Base-by-base conservation (phyloP, 2,329 filamentous ascomycete genomes). In the Hypoxylon sp. region DNA sequence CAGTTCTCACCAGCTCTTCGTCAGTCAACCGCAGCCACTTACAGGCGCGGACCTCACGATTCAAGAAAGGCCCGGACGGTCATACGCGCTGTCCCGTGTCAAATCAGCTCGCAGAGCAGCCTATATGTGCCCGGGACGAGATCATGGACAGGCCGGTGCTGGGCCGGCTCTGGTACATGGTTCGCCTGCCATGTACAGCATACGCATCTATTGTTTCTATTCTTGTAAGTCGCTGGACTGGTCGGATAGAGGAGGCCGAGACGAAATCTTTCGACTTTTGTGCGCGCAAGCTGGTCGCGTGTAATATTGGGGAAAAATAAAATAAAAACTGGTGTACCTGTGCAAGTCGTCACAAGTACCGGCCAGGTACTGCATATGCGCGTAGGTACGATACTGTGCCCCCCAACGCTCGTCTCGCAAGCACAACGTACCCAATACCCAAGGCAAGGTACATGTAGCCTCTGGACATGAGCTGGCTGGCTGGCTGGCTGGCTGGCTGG, bases 61-160 rank as follows among this genome's bases (percentile, higher is more conserved):
- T 13, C 27, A n/a, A 18, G 18, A 31, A 24, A 48, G n/a, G n/a
- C n/a, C n/a, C n/a, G n/a, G n/a, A n/a, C n/a, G n/a, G 41, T 54
- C 48, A 52, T 59, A 58, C 51, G 55, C 55, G 58, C 58, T 48
- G 33, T 41, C n/a, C 21, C 37, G 49, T 53, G 48, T 61, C 15
- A 35, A 35, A 58, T 50, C 35, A 47, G 43, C 49, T 51, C 20
- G n/a, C 15, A n/a, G n/a, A n/a, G n/a, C n/a, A n/a, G n/a, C n/a
- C n/a, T n/a, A n/a, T n/a, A n/a, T n/a, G n/a, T n/a, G n/a, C n/a
- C n/a, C n/a, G n/a, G n/a, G n/a, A n/a, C n/a, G n/a, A n/a, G n/a
- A n/a, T n/a, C n/a, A n/a, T n/a, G n/a, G n/a, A n/a, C n/a, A n/a
- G n/a, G n/a, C n/a, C n/a, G n/a, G n/a, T n/a, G n/a, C n/a, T n/a